Percentiles rank a stretch among this genome's conserved stretches.
These are phyloP conservation scores for Lepraria neglecta DNA, from an alignment of 495 filamentous ascomycete species.

Conservation along the genomic window DNA sequence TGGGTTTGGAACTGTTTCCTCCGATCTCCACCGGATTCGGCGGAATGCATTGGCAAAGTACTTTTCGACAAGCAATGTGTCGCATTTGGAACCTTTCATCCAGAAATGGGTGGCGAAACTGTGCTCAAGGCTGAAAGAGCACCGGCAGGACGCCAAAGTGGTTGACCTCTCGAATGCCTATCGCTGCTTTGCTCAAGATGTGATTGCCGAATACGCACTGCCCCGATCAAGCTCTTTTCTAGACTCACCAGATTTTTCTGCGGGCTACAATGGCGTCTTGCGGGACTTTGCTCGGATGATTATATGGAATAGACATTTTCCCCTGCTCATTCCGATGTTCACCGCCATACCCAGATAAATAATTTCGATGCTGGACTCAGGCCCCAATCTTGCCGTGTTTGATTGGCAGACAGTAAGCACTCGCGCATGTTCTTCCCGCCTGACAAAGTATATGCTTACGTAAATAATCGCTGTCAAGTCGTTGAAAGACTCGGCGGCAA, in stretches of 20 bases:
- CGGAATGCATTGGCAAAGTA: slow-evolving; percentile 6
- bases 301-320: neutral
- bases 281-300: neutral
- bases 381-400: neutral
- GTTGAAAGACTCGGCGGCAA: neutral
- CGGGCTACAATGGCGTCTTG: neutral
- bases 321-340: neutral
- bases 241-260: slow-evolving; percentile 24
- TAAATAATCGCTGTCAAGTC: neutral
- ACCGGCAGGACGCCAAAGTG: slow-evolving; percentile 13
- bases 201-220: slow-evolving; percentile 43
- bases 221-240: slow-evolving; percentile 32
- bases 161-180: slow-evolving; percentile 29
- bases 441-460: neutral
- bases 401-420: neutral
- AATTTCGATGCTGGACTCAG: neutral
- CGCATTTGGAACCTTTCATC: slow-evolving; percentile 6
- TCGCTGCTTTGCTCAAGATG: slow-evolving; percentile 37
- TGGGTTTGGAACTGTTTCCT: slow-evolving; percentile 1
- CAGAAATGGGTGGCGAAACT: slow-evolving; percentile 14
- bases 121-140: slow-evolving; percentile 11
- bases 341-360: neutral
- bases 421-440: neutral
- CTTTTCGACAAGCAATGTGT: slow-evolving; percentile 10
- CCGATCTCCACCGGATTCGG: slow-evolving; percentile 12